Base-by-base conservation (phyloP, 164 flowering plant species). In the Macadamia tetraphylla region DNA sequence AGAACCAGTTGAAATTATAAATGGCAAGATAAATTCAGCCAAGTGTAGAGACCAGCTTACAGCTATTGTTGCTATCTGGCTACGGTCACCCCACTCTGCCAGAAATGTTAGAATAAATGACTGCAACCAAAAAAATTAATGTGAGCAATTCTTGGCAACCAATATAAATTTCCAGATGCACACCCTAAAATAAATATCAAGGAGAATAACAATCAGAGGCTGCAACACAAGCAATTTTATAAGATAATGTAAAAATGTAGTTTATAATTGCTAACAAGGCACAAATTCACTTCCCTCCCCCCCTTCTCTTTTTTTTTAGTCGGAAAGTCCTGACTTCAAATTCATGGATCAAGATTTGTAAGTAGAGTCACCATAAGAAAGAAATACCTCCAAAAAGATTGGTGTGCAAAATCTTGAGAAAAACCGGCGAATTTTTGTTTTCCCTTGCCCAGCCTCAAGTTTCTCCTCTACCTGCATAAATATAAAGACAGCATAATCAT, bases 51-150 rank as follows among this genome's bases (percentile, higher is more conserved):
- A 65, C 35, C 29, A 74, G 29, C 97, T 92, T 83, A 95, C 99
- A 60, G 99, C 99, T 77, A 95, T 95, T 70, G 99, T 95, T 64
- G 99, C 99, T 59, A 95, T 95, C 83, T 95, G 99, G 78, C 99
- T 95, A 64, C 99, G 97, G 71, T 95, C 99, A 9, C 99, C 99
- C 99, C 99, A 95, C 79, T 95, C 99, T 0, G 99, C 99, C 23
- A 95, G 76, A 73, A 95, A 95, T 23, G 99, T 95, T 68, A 95
- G 76, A 63, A 95, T 79, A 71, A 95, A 95, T 4, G 99, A 84
- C 97, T 94, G 97, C 89, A 87, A 4, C 35, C 11, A 32, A 62
- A 51, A 15, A 40, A 40, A 65, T 13, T 68, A 10, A 66, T 17
- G 30, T n/a, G 29, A 48, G 31, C 46, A 58, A 2, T 30, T 0